A percentile compares a stretch with the other conserved stretches of the same genome.
phyloP scores from a whole-genome alignment of 2,329 filamentous ascomycete genomes.

The Didymellaceae sp. region DNA sequence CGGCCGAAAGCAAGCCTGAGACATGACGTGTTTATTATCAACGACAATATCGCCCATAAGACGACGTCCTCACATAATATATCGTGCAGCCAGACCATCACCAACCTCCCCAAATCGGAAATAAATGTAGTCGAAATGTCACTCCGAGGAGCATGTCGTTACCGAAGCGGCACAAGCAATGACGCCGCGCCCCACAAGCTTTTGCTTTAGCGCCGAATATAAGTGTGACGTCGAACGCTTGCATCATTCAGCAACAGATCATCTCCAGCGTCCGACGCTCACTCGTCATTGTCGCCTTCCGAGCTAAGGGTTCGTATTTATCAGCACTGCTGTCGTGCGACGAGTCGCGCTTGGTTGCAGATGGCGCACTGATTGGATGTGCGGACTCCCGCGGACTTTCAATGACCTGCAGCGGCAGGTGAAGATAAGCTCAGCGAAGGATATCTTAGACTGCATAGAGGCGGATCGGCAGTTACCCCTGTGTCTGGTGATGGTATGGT shows the following conservation, averaged over 20 bases:
- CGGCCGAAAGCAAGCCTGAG: no score
- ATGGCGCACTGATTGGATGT: no score
- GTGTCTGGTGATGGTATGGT: constrained; percentile 3
- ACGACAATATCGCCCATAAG: no score
- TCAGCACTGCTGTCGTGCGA: constrained; percentile 9
- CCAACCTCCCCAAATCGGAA: no score
- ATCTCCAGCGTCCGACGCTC: neutral
- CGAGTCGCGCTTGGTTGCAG: neutral
- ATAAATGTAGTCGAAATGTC: no score
- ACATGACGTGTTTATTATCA: no score
- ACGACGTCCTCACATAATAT: no score
- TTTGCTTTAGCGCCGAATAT: neutral
- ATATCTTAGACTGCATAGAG: constrained; percentile 6
- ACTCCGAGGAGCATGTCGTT: no score
- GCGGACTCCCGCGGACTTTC: no score
- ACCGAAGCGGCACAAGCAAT: constrained; percentile 5
- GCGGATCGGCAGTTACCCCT: constrained; percentile 1
- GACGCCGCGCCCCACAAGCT: constrained; percentile 11
- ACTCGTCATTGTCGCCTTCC: neutral
- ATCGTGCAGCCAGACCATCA: no score
- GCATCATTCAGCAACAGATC: neutral
- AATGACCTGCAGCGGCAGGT: neutral
- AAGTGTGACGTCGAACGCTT: constrained; percentile 1
- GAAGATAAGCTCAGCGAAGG: constrained; percentile 11
- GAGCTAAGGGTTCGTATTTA: neutral